Percentiles rank a stretch among this genome's conserved stretches.
Evolutionary conservation across 306 rosid genomes (phyloP).

Genomic region (Citrullus mucosospermus): DNA sequence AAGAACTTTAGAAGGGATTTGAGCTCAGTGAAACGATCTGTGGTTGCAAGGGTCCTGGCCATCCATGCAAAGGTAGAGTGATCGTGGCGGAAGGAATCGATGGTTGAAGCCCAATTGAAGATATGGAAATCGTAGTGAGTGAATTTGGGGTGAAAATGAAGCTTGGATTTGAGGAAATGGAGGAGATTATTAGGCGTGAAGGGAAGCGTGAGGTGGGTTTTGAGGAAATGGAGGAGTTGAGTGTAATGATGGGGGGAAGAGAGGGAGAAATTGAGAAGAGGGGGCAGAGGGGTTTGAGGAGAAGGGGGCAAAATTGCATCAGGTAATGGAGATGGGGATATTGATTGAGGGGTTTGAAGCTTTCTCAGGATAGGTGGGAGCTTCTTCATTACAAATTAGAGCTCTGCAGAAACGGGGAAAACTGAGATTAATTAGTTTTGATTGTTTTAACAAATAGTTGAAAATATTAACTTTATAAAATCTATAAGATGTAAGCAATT

Average conservation of each 20-base stretch:
- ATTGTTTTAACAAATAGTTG: too few relatives aligned
- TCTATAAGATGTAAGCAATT: too few relatives aligned
- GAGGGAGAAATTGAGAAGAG: constrained; percentile 32
- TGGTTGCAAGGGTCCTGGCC: constrained; percentile 46
- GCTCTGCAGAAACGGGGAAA: background rate
- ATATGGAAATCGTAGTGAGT: constrained; percentile 63
- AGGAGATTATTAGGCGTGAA: constrained; percentile 44
- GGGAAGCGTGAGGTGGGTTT: constrained; percentile 43
- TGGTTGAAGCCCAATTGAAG: constrained; percentile 70
- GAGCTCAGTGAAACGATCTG: constrained; percentile 43
- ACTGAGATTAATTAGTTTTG: background rate
- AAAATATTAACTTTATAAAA: too few relatives aligned
- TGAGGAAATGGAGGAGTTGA: constrained; percentile 45
- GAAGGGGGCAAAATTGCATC: constrained; percentile 43
- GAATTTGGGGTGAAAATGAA: constrained; percentile 67
- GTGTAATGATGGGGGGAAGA: constrained; percentile 33
- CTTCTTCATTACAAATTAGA: constrained; percentile 26
- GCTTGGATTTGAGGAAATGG: constrained; percentile 66
- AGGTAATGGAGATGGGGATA: constrained; percentile 28
- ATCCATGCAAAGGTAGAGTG: constrained; percentile 72
- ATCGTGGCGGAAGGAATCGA: constrained; percentile 72
- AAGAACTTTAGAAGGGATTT: constrained; percentile 42
- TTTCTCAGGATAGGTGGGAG: constrained; percentile 25
- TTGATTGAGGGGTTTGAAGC: constrained; percentile 3
- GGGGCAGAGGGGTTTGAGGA: constrained; percentile 14